Conservation (phyloP, 106 monocot species). For the Dendrobium chrysotoxum region DNA sequence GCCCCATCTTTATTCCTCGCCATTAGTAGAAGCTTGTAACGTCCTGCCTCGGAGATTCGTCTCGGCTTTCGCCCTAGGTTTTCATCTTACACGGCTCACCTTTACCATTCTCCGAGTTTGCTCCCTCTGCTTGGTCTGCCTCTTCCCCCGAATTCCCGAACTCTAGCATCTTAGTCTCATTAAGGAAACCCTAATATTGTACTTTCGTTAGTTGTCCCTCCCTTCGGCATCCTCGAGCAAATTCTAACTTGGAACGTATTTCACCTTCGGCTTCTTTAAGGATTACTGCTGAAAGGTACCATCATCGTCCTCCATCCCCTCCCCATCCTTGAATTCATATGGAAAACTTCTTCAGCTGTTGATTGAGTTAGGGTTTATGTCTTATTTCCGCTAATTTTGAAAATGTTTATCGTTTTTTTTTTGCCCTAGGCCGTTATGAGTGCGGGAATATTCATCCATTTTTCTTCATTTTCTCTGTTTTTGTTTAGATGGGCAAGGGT, state of each 20-base stretch:
- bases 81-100: neutral
- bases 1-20: no score
- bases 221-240: neutral
- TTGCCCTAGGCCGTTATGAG: neutral
- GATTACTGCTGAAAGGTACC: neutral
- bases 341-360: neutral
- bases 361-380: neutral
- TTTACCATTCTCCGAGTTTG: neutral
- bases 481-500: conserved; percentile 32
- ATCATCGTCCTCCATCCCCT: no score
- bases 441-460: neutral
- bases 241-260: neutral
- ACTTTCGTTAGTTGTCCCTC: neutral
- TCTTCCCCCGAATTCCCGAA: neutral
- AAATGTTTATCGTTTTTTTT: neutral
- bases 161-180: neutral
- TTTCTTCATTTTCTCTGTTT: neutral
- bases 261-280: neutral
- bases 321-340: neutral
- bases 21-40: no score
- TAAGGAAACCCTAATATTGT: neutral
- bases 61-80: neutral
- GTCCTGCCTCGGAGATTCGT: neutral
- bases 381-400: neutral
- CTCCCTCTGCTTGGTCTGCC: neutral